Base-by-base conservation (phyloP, 257 asterid species). In the Cynanchum wilfordii region DNA sequence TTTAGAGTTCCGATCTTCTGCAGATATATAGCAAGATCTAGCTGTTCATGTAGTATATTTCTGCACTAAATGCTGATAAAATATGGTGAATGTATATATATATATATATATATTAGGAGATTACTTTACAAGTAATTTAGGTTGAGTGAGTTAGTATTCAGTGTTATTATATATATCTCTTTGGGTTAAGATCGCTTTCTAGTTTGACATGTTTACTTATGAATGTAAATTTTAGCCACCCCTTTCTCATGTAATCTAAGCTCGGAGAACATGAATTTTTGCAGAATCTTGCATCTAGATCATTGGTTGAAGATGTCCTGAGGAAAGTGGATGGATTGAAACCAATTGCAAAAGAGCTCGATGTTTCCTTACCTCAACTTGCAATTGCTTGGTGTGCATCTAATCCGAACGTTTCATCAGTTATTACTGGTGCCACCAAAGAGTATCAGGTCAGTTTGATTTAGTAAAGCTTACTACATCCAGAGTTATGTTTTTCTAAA, bases 331-430 rank as follows among this genome's bases (percentile, higher is more conserved):
- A 83, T 22, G 88, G 88, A 66, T 54, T 94, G 82, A 89, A 85
- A 76, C 99, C 98, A 42, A 92, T 95, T 72, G 99, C 99, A 0
- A 89, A 87, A 7, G 96, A 89, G 81, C 85, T 92, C 25, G 98
- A 90, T 2, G 98, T 92, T 79, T 80, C 97, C 82, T 76, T 92
- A 50, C 79, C 98, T 67, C 99, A 92, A 82, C 94, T 95, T 62
- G 96, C 99, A 25, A 89, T 95, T 77, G 99, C 98, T 16, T 95
- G 98, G 98, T 95, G 99, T 82, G 99, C 99, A 79, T 78, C 94
- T 40, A 95, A 95, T 83, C 98, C 99, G 27, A 86, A 95, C 73
- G 98, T 95, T 69, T 90, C 98, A 25, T 86, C 98, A 5, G 99
- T 95, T 74, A 92, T 95, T 77, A 95, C 99, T 29, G 98, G 99